A percentile compares a stretch with the other conserved stretches of the same genome.
phyloP scores from a whole-genome alignment of 2,329 filamentous ascomycete species.

The Cytospora chrysosperma region DNA sequence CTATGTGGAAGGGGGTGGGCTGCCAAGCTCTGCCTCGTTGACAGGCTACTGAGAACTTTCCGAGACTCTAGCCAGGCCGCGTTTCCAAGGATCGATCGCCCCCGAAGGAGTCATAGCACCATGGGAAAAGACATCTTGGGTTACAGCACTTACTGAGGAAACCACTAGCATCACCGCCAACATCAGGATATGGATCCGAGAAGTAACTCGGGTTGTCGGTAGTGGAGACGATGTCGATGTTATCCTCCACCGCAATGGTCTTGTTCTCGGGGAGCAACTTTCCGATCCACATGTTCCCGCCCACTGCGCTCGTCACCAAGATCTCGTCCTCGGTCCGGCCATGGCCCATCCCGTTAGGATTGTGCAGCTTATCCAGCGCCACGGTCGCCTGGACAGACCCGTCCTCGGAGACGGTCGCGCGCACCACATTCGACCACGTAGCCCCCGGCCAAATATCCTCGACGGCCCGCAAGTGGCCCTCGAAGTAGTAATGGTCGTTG shows the following conservation, averaged over 20 bases:
- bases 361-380: constrained; percentile 15
- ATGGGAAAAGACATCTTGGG: background rate
- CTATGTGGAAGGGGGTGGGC: background rate
- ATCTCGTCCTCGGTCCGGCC: constrained; percentile 18
- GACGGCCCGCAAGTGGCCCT: constrained; percentile 10
- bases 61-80: background rate
- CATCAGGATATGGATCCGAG: constrained; percentile 48
- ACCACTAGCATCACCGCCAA: constrained; percentile 49
- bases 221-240: constrained; percentile 42
- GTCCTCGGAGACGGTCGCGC: constrained; percentile 3
- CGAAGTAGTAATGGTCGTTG: constrained; percentile 22
- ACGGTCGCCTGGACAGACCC: constrained; percentile 13
- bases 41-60: background rate
- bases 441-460: constrained; percentile 15
- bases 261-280: background rate
- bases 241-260: constrained; percentile 42
- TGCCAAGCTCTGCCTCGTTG: background rate
- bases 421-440: constrained; percentile 18
- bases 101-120: background rate
- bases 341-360: constrained; percentile 21
- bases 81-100: background rate
- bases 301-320: constrained; percentile 13
- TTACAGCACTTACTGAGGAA: constrained; percentile 30
- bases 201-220: constrained; percentile 62
- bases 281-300: constrained; percentile 10